Percentiles rank a stretch among this genome's conserved stretches.
Evolutionary conservation across 2,329 filamentous ascomycete species (phyloP).

Genomic region (Orbilia brochopaga): DNA sequence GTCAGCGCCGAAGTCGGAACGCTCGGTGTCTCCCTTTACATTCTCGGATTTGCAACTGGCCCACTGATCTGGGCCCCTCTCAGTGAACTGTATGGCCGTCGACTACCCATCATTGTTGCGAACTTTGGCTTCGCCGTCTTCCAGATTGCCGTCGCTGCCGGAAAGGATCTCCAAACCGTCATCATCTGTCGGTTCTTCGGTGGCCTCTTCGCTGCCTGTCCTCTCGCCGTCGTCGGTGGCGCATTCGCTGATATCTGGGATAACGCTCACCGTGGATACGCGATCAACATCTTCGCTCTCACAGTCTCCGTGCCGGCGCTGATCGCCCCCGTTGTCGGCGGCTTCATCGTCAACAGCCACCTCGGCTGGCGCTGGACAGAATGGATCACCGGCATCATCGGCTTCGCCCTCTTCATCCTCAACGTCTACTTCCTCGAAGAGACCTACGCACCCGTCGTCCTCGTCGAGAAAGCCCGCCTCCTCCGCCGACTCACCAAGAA

Average conservation of each 20-base stretch:
- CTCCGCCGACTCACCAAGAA: conserved; percentile 70
- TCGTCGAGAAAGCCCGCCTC: conserved; percentile 67
- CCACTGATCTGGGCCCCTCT: conserved; percentile 75
- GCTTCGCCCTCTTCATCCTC: conserved; percentile 66
- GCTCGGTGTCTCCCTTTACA: conserved; percentile 72
- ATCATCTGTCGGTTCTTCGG: conserved; percentile 78
- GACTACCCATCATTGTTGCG: conserved; percentile 66
- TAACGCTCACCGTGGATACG: conserved; percentile 67
- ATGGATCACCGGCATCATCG: conserved; percentile 69
- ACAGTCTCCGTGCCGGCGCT: conserved; percentile 72
- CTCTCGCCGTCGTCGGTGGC: conserved; percentile 72
- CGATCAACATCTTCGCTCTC: conserved; percentile 67
- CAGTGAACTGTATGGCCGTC: conserved; percentile 73
- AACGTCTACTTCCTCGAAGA: conserved; percentile 70
- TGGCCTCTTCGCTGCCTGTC: conserved; percentile 72
- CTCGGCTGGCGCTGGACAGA: conserved; percentile 77
- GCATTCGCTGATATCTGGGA: conserved; percentile 76
- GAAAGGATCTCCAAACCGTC: conserved; percentile 72
- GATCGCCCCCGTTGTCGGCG: conserved; percentile 72
- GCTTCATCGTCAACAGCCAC: conserved; percentile 68
- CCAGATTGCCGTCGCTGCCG: conserved; percentile 69
- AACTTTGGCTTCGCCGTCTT: conserved; percentile 75
- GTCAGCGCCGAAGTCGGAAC: conserved; percentile 69
- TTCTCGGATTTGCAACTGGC: conserved; percentile 74
- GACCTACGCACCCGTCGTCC: conserved; percentile 72